A percentile compares a stretch with the other conserved stretches of the same genome.
Conservation (phyloP, 345 rosid genomes). For the Bretschneidera sinensis region DNA sequence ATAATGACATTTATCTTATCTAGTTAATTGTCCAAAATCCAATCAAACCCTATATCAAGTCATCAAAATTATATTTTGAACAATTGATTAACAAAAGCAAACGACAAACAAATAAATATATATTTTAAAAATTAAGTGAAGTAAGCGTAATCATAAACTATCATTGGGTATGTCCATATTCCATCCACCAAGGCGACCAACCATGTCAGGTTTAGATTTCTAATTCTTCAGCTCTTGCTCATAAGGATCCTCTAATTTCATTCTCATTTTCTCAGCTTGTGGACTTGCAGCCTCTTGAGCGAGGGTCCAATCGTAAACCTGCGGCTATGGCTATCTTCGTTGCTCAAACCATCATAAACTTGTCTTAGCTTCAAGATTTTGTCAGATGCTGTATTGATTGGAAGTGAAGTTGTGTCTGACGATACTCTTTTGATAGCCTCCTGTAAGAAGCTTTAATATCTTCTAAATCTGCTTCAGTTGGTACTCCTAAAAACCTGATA, state of each 20-base stretch:
- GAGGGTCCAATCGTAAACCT: constrained; percentile 88
- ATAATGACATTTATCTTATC: too few species aligned
- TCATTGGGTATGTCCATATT: too few species aligned
- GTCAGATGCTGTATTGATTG: constrained; percentile 72
- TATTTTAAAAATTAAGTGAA: too few species aligned
- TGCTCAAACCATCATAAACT: constrained; percentile 59
- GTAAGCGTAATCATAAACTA: too few species aligned
- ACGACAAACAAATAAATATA: too few species aligned
- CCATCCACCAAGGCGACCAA: constrained; percentile 78
- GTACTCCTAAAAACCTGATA: too few species aligned
- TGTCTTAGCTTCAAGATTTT: constrained; percentile 76
- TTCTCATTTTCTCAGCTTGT: constrained; percentile 70
- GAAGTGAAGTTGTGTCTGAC: constrained; percentile 89
- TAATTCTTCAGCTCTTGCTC: constrained; percentile 44
- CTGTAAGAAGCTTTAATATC: constrained; percentile 88
- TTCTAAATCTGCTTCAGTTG: too few species aligned
- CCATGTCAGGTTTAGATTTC: constrained; percentile 64
- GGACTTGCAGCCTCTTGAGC: constrained; percentile 86
- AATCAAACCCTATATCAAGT: too few species aligned
- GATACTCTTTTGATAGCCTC: constrained; percentile 81
- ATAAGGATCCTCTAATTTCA: constrained; percentile 68
- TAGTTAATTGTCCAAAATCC: too few species aligned
- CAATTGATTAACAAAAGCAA: too few species aligned
- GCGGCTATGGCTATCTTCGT: constrained; percentile 65
- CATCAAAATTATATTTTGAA: too few species aligned